Evolutionary conservation across 2,329 filamentous ascomycete genomes (phyloP), one percentile per base, ranked within the genome.

Genomic region (Rhynchosporium graminicola): DNA sequence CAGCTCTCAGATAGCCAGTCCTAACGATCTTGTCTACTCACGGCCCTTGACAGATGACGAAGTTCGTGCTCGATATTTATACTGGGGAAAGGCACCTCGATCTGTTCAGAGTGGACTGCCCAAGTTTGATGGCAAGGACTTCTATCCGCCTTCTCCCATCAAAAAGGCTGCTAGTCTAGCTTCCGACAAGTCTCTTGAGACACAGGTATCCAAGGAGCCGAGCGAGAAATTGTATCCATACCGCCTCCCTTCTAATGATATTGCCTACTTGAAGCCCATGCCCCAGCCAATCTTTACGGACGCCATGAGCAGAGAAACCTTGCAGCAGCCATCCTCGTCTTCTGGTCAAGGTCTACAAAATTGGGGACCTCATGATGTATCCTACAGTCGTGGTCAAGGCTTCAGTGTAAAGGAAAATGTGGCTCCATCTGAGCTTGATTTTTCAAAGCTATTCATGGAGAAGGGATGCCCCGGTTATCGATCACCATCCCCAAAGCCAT

Each of bases 81-180:
- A 86, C 71, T 88, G 84, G 83, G 84, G 82, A 9, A 81, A 82
- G 48, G 80, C 82, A 15, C 80, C 84, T 47, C 77, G 75, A 36
- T 78, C 80, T 66, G 77, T 78, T 12, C 77, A 81, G 55, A 78
- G 76, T 40, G 67, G 83, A 2, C 75, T 87, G 46, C 85, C 85
- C 40, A 87, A 85, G 72, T 88, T 85, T 68, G 85, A 88, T 67
- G 85, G 86, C 29, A 86, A 85, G 71, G 80, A 87, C 70, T 87
- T 87, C 67, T 87, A 87, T 65, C 83, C 81, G 36, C 76, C 83
- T 3, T 86, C 84, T 0, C 82, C 83, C 0, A 71, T 74, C 65
- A 83, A 82, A 70, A 69, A 74, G 29, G 47, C 40, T 40, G 58
- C 38, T n/a, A 50, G 36, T 54, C 36, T 52, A 42, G 43, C 58